Evolutionary conservation across 2,329 filamentous ascomycete genomes (phyloP).

Genomic region (Penicillium sp.): DNA sequence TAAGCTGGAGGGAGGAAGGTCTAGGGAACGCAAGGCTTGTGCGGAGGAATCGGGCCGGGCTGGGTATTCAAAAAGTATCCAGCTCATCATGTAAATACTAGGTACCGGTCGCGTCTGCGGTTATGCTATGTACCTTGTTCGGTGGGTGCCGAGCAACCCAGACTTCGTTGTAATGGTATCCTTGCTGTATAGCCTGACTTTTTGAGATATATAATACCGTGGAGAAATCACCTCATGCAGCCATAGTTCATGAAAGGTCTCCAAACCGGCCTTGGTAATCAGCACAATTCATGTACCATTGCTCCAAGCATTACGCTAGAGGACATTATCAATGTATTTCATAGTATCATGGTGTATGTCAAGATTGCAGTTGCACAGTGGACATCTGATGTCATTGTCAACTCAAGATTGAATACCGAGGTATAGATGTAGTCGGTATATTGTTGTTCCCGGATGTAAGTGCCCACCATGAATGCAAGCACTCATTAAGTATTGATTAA

Average conservation of each 20-base stretch:
- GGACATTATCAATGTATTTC: background rate
- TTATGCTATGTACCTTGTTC: background rate
- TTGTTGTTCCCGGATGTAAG: background rate
- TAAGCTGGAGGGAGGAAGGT: background rate
- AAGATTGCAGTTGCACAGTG: background rate
- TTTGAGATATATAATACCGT: background rate
- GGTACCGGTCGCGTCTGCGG: background rate
- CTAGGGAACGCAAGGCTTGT: background rate
- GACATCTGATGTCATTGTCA: background rate
- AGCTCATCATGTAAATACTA: conserved; percentile 5
- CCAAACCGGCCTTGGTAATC: background rate
- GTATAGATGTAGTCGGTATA: background rate
- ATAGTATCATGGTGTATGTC: background rate
- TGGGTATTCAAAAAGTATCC: background rate
- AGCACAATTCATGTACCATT: background rate
- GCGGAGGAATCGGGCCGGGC: background rate
- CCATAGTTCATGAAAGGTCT: background rate
- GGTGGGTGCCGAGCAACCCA: background rate
- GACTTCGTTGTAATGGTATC: background rate
- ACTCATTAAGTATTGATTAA: no score
- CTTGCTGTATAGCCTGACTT: background rate
- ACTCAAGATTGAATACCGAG: background rate
- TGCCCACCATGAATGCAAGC: no score
- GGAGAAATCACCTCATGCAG: background rate
- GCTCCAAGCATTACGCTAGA: background rate